Percentiles rank a stretch among this genome's conserved stretches.
phyloP scores from a whole-genome alignment of 495 filamentous ascomycete species.

The Neurospora sp. region DNA sequence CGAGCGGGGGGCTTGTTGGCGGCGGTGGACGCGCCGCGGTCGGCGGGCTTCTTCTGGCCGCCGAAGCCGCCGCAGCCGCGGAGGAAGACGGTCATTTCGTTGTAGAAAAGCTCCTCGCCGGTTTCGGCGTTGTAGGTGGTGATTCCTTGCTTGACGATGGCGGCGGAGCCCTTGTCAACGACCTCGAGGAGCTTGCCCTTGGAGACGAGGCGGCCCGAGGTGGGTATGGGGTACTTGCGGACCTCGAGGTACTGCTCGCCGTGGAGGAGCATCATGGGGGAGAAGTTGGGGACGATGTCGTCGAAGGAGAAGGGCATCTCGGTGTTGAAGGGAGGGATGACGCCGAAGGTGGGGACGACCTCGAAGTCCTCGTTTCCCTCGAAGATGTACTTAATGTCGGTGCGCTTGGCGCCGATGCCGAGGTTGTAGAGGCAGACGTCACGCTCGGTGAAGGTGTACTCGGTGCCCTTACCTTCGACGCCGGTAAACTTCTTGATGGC shows the following conservation, averaged over 20 bases:
- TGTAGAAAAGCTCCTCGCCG: constrained; percentile 91
- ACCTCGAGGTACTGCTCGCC: constrained; percentile 98
- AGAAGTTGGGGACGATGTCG: constrained; percentile 88
- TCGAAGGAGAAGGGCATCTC: constrained; percentile 68
- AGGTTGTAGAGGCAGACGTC: constrained; percentile 95
- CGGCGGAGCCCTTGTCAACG: constrained; percentile 88
- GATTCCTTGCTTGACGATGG: constrained; percentile 68
- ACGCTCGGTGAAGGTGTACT: constrained; percentile 72
- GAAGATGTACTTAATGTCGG: constrained; percentile 76
- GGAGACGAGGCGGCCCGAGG: constrained; percentile 67
- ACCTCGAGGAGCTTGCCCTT: constrained; percentile 87
- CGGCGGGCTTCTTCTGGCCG: constrained; percentile 66
- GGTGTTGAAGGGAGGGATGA: constrained; percentile 86
- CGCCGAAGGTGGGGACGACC: constrained; percentile 86
- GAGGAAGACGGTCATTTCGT: constrained; percentile 86
- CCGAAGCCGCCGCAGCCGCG: constrained; percentile 89
- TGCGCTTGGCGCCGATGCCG: constrained; percentile 87
- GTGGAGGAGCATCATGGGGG: constrained; percentile 97
- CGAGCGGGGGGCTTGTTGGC: constrained; percentile 71
- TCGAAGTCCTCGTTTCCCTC: constrained; percentile 89
- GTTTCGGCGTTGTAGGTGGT: constrained; percentile 72
- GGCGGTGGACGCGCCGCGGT: constrained; percentile 69
- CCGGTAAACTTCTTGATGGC: constrained; percentile 74
- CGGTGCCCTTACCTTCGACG: constrained; percentile 58
- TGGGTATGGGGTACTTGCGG: constrained; percentile 89